These are phyloP conservation scores for Pseudocercospora pini-densiflorae DNA, from an alignment of 2,329 filamentous ascomycete genomes.

Conservation along the genomic window DNA sequence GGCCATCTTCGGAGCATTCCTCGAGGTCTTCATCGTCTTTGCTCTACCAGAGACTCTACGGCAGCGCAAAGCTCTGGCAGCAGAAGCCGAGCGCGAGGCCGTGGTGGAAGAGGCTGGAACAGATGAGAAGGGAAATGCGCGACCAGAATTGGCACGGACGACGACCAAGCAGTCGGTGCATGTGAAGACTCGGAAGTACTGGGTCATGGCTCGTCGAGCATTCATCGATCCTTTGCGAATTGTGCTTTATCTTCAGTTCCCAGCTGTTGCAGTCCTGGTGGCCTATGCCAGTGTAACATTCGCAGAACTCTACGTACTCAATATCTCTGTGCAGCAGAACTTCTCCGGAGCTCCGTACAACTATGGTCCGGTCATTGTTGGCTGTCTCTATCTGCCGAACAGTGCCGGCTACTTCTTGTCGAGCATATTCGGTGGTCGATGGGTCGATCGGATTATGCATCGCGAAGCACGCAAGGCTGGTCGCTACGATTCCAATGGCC, in stretches of 20 bases:
- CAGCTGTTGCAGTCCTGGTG: slow-evolving; percentile 73
- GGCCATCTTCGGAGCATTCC: slow-evolving; percentile 67
- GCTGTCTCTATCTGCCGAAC: slow-evolving; percentile 76
- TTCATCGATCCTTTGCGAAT: slow-evolving; percentile 75
- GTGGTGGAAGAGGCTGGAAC: slow-evolving; percentile 28
- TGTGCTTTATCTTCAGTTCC: slow-evolving; percentile 73
- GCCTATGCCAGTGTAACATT: slow-evolving; percentile 77
- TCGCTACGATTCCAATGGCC: slow-evolving; percentile 69
- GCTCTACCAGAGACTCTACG: slow-evolving; percentile 68
- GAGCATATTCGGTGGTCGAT: slow-evolving; percentile 71
- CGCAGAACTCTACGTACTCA: slow-evolving; percentile 74
- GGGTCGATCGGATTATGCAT: slow-evolving; percentile 82
- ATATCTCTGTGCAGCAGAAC: slow-evolving; percentile 74
- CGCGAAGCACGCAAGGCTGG: slow-evolving; percentile 72
- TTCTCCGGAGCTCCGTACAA: slow-evolving; percentile 71
- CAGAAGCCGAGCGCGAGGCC: slow-evolving; percentile 33
- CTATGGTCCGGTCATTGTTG: slow-evolving; percentile 70
- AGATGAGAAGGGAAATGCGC: slow-evolving; percentile 30
- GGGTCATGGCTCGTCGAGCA: slow-evolving; percentile 60
- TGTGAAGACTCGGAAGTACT: slow-evolving; percentile 59
- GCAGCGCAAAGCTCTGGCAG: slow-evolving; percentile 37
- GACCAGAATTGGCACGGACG: slow-evolving; percentile 49
- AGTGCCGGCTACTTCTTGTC: slow-evolving; percentile 73
- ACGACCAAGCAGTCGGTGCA: slow-evolving; percentile 65
- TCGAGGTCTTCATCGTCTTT: slow-evolving; percentile 62